These are phyloP conservation scores for Myxozyma melibiosi DNA, from an alignment of 805 yeast species.

Conservation along the genomic window DNA sequence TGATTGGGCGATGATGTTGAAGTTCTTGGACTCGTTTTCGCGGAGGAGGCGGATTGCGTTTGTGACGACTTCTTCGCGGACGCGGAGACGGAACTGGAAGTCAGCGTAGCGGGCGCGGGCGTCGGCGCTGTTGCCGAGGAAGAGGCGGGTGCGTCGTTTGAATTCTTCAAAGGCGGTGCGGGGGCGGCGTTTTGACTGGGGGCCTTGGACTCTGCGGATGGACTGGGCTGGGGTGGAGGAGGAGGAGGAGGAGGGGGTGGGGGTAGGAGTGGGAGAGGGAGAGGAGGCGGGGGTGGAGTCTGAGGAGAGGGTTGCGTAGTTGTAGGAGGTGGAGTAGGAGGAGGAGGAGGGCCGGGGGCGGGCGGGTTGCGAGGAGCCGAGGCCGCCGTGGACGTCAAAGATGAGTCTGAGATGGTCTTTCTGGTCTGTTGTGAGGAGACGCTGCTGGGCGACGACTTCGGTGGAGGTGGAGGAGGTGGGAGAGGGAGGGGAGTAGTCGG, in stretches of 20 bases:
- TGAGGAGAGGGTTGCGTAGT: slow-evolving; percentile 4
- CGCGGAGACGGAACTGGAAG: slow-evolving; percentile 20
- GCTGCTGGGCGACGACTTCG: slow-evolving; percentile 19
- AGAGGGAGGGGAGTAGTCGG: slow-evolving; percentile 5
- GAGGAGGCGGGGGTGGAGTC: background rate
- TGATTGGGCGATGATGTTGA: slow-evolving; percentile 19
- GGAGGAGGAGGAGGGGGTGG: background rate
- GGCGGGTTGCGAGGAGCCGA: background rate
- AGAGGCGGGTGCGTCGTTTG: slow-evolving; percentile 18
- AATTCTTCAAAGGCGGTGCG: slow-evolving; percentile 16
- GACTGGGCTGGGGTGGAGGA: background rate
- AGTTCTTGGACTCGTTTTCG: slow-evolving; percentile 20
- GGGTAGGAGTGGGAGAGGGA: background rate
- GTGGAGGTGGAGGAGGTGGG: slow-evolving; percentile 11
- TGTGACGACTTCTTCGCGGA: slow-evolving; percentile 28
- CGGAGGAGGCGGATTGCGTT: slow-evolving; percentile 17
- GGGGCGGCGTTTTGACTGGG: background rate
- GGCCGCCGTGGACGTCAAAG: slow-evolving; percentile 16
- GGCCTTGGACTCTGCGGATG: background rate
- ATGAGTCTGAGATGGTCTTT: slow-evolving; percentile 16
- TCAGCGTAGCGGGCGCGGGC: slow-evolving; percentile 20
- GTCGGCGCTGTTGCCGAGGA: slow-evolving; percentile 24
- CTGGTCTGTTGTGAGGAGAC: slow-evolving; percentile 14
- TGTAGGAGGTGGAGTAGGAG: slow-evolving; percentile 17
- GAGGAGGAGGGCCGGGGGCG: slow-evolving; percentile 2